These are phyloP conservation scores for Mikania micrantha DNA, from an alignment of 129 eudicot species.

Conservation along the genomic window DNA sequence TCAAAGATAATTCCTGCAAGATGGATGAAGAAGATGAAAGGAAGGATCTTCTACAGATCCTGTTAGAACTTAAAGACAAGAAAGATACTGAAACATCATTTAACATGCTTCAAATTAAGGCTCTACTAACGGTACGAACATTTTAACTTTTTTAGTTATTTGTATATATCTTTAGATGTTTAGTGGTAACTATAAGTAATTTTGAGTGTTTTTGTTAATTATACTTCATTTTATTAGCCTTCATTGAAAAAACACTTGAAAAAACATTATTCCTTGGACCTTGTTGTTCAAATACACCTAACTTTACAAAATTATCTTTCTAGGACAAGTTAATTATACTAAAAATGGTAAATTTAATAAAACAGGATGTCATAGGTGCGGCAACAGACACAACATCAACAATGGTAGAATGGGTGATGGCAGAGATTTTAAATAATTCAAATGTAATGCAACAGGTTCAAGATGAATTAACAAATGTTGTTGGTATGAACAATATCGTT, in stretches of 20 bases:
- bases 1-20: background rate
- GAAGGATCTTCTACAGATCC: background rate
- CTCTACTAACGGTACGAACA: background rate
- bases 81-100: background rate
- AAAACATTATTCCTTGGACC: no score
- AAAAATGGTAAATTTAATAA: no score
- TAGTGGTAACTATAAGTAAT: no score
- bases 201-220: no score
- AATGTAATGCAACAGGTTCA: background rate
- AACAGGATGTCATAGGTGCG: background rate
- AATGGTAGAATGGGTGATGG: slow-evolving; percentile 7
- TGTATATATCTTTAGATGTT: no score
- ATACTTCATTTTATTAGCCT: no score
- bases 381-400: slow-evolving; percentile 2
- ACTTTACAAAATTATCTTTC: no score
- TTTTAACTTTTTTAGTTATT: background rate
- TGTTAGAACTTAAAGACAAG: background rate
- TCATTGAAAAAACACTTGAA: no score
- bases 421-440: background rate
- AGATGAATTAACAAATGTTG: background rate
- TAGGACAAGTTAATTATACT: background rate
- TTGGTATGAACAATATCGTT: background rate
- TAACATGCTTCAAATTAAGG: background rate
- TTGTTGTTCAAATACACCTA: no score
- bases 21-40: background rate